Base-by-base conservation (phyloP, 2,329 filamentous ascomycete genomes). In the Sclerotinia spermophila region DNA sequence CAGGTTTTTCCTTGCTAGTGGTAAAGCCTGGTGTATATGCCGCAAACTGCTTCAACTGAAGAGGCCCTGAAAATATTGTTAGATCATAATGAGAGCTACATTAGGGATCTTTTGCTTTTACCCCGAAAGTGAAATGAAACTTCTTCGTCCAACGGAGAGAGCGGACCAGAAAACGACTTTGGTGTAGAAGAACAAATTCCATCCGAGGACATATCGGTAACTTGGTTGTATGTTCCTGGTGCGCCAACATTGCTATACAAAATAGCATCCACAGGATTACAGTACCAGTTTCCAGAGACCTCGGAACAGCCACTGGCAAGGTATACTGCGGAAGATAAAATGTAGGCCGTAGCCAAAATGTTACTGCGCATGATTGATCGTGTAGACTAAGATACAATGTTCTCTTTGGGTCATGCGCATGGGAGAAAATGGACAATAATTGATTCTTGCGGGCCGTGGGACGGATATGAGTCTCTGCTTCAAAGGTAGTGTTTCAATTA, bases 61-160 rank as follows among this genome's bases (percentile, higher is more conserved):
- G 79, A 1, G 92, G 91, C 4, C 92, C 92, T 70, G 48, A 21
- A 27, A 11, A n/a, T 24, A 6, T 58, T 44, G 45, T 70, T 48
- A 70, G 68, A 27, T 66, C 19, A 30, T 3, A 33, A 38, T 30
- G 21, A 19, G 17, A 35, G 33, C 40, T n/a, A 35, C 48, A 45
- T 27, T 8, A 7, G 15, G 7, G 19, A 33, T 40, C 24, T 24
- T 68, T 51, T 21, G 35, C 17, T 48, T 44, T 48, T 70, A 61
- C 68, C 68, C 33, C 68, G 62, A 33, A 70, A 70, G 51, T 67
- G 61, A 30, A 70, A 51, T 11, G 68, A 70, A 82, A 93, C 91
- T 82, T 91, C 90, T 78, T 91, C 88, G 72, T 91, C 85, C 45
- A 93, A 83, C 10, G 92, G 91, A 40, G 89, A 86, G 67, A 92